phyloP scores from a whole-genome alignment of 179 eudicot species.

The Beta macrorhiza region DNA sequence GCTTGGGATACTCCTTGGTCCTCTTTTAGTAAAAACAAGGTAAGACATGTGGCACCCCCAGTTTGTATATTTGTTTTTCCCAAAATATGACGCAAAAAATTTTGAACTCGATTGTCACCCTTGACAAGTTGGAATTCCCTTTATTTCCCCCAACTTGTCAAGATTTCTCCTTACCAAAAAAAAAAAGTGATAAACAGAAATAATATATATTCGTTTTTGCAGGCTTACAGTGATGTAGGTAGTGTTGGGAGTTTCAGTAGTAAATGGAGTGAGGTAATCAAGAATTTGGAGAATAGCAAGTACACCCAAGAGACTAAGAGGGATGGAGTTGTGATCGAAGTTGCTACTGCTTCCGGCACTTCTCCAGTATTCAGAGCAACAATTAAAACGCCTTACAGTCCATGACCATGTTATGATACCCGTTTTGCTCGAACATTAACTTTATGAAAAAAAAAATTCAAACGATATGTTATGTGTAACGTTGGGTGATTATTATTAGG shows the following conservation, averaged over 20 bases:
- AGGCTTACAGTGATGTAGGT: slow-evolving; percentile 9
- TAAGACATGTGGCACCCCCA: background rate
- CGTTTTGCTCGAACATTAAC: too few relatives aligned
- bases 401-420: background rate
- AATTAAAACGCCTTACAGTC: background rate
- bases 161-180: too few relatives aligned
- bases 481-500: too few relatives aligned
- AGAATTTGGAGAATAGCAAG: background rate
- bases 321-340: background rate
- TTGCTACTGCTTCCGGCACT: background rate
- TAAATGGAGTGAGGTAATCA: background rate
- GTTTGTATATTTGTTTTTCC: background rate
- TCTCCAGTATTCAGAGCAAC: background rate
- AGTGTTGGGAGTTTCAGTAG: background rate
- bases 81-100: too few relatives aligned
- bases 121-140: too few relatives aligned
- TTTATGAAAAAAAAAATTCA: too few relatives aligned
- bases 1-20: slow-evolving; percentile 12
- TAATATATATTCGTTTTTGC: background rate
- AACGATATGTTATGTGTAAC: too few relatives aligned
- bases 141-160: too few relatives aligned
- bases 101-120: too few relatives aligned
- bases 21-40: slow-evolving; percentile 8
- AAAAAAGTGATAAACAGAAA: too few relatives aligned
- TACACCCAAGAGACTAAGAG: background rate